These are phyloP conservation scores for Pelargonium myrrhifolium DNA, from an alignment of 441 rosid species.

Conservation along the genomic window DNA sequence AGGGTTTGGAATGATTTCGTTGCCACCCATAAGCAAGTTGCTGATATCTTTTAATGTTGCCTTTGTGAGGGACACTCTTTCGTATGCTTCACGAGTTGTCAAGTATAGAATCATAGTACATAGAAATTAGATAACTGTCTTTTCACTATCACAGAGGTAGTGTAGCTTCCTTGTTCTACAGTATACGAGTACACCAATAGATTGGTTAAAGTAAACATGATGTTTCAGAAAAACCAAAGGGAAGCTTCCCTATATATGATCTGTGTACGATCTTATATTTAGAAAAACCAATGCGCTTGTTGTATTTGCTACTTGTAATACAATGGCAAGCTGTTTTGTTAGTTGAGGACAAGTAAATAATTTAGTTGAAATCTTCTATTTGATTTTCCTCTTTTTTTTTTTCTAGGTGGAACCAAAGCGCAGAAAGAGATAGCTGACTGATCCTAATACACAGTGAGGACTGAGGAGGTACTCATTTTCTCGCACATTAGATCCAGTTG, in stretches of 20 bases:
- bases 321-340: too few species aligned
- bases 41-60: not conserved
- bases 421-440: slow-evolving; percentile 45
- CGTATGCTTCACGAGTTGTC: not conserved
- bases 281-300: too few species aligned
- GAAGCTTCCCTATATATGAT: too few species aligned
- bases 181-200: not conserved
- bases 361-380: not conserved
- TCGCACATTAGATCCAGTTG: slow-evolving; percentile 21
- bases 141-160: not conserved
- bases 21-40: not conserved
- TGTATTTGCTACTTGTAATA: too few species aligned
- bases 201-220: not conserved
- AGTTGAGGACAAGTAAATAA: not conserved
- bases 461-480: slow-evolving; percentile 27
- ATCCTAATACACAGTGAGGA: slow-evolving; percentile 2
- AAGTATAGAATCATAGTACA: not conserved
- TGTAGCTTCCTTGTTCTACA: not conserved
- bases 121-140: not conserved
- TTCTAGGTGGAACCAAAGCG: slow-evolving; percentile 68
- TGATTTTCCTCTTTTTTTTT: slow-evolving; percentile 11
- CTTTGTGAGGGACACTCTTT: not conserved
- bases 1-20: not conserved
- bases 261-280: too few species aligned
- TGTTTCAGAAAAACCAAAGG: too few species aligned